Base-by-base conservation (phyloP, 2,329 filamentous ascomycete genomes). In the Fonsecaea pedrosoi region DNA sequence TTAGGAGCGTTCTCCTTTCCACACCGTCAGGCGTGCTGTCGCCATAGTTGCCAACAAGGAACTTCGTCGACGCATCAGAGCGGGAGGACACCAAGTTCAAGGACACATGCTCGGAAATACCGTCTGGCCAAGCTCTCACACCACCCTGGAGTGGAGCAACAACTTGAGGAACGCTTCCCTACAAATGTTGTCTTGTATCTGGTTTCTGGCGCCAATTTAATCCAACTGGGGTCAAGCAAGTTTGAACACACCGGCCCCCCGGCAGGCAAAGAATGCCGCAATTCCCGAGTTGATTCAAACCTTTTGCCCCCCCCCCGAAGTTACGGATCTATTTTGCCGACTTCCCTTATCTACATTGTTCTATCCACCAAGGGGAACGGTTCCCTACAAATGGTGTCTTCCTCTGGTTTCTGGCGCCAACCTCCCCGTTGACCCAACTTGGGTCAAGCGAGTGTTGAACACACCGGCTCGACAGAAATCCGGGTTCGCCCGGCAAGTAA, bases 301-400 rank as follows among this genome's bases (percentile, higher is more conserved):
- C 21, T 21, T 21, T n/a, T n/a, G n/a, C 21, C 21, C 21, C 21
- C 21, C 21, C 21, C 21, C 1, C 21, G 21, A 21, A 21, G 21
- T 21, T 21, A 21, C 21, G 21, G 21, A 21, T 21, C 21, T 21
- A 21, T 21, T 21, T 21, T 21, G 21, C 21, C 21, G 21, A 21
- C 21, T 21, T 21, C 21, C 21, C 21, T 21, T 21, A 21, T 21
- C 21, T 21, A 21, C 21, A 21, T 21, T 1, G 21, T 21, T 21
- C 21, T 21, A 21, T 21, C 21, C 21, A 21, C 21, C 21, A 21
- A n/a, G n/a, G n/a, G n/a, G n/a, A n/a, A n/a, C n/a, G n/a, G 68
- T 99, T 96, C 76, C 95, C 95, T 0, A 97, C 94, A 65, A 99
- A 99, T 77, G 94, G 98, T 42, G 92, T 99, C 34, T 83, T 99